These are phyloP conservation scores for Candida michaelii DNA, from an alignment of 805 yeast genomes.

Conservation along the genomic window DNA sequence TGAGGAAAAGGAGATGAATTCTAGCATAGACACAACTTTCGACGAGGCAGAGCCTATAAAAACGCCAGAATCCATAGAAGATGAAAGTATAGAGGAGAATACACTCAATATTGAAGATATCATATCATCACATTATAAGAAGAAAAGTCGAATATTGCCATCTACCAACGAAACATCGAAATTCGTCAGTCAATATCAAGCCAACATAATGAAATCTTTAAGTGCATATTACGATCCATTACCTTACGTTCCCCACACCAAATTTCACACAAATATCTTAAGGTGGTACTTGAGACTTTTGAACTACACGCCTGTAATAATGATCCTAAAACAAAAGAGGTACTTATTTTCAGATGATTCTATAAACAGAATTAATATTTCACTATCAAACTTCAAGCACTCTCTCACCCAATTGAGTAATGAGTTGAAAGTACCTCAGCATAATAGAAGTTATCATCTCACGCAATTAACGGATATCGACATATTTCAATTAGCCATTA, in stretches of 20 bases:
- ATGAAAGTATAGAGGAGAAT: slow-evolving; percentile 8
- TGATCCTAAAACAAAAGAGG: slow-evolving; percentile 28
- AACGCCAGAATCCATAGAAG: no score
- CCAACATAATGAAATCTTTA: slow-evolving; percentile 24
- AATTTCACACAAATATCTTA: slow-evolving; percentile 19
- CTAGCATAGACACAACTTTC: no score
- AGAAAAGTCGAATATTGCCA: slow-evolving; percentile 20
- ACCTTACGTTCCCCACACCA: slow-evolving; percentile 3
- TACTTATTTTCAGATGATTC: slow-evolving; percentile 28
- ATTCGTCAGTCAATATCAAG: slow-evolving; percentile 15
- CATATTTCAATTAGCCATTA: slow-evolving; percentile 26
- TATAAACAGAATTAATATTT: slow-evolving; percentile 22
- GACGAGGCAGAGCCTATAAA: no score
- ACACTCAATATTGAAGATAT: neutral
- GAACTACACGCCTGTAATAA: slow-evolving; percentile 27
- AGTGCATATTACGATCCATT: slow-evolving; percentile 28
- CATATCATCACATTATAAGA: neutral
- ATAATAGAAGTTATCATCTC: slow-evolving; percentile 29
- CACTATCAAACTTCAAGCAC: slow-evolving; percentile 17
- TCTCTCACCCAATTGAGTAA: slow-evolving; percentile 10
- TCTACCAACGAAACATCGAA: neutral
- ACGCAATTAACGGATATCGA: slow-evolving; percentile 30
- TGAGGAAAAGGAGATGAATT: no score
- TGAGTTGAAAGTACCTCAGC: neutral
- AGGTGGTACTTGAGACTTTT: slow-evolving; percentile 31